Percentiles rank a stretch among this genome's conserved stretches.
phyloP scores from a whole-genome alignment of 257 asterid genomes.

The Solanum sparsipilum region DNA sequence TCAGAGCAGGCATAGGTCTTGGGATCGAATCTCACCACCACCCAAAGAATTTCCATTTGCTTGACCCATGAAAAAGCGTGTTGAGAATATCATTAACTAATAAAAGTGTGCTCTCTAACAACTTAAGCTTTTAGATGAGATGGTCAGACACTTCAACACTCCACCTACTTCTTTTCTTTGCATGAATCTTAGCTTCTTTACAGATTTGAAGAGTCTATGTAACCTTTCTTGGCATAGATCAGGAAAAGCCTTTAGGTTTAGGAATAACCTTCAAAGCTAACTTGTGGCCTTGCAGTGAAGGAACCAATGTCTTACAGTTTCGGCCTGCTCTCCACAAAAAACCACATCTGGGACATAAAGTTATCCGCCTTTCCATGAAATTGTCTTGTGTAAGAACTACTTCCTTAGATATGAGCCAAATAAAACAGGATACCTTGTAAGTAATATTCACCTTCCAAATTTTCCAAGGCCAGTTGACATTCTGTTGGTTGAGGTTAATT shows the following conservation, averaged over 20 bases:
- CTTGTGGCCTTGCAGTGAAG: not conserved
- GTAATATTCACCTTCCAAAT: not conserved
- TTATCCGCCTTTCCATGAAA: not conserved
- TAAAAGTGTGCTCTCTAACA: too few species aligned
- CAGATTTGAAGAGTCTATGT: not conserved
- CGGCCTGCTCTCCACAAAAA: not conserved
- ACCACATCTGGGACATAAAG: not conserved
- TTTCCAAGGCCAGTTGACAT: not conserved
- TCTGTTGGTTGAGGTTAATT: not conserved
- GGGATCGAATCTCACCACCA: not conserved
- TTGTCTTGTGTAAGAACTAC: not conserved
- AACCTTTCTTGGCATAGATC: not conserved
- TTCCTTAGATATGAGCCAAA: not conserved
- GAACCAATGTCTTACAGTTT: not conserved
- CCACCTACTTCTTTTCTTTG: not conserved
- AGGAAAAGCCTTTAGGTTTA: not conserved
- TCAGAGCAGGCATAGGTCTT: not conserved
- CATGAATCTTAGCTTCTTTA: not conserved
- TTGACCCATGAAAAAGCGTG: too few species aligned
- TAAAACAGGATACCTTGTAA: not conserved
- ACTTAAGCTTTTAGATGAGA: too few species aligned
- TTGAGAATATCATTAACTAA: too few species aligned
- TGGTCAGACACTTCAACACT: too few species aligned
- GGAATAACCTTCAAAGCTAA: not conserved
- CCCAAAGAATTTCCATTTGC: too few species aligned